phyloP scores from a whole-genome alignment of 73 alveolate species.

The Paramecium caudatum region DNA sequence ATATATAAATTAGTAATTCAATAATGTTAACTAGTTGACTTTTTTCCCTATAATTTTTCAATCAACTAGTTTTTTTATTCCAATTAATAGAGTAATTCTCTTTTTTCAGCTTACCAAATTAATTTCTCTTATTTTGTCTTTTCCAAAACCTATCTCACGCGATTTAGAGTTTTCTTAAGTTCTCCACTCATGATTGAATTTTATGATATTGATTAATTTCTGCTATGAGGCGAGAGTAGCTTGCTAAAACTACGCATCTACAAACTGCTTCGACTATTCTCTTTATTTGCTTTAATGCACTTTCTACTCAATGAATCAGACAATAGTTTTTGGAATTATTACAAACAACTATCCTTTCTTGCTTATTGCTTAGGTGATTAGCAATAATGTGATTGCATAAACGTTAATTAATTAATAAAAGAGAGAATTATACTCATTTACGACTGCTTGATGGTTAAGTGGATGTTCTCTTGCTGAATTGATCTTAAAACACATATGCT shows the following conservation, averaged over 20 bases:
- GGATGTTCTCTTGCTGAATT: neutral
- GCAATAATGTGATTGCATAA: conserved; percentile 8
- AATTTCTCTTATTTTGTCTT: neutral
- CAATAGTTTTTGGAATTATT: neutral
- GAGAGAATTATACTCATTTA: conserved; percentile 45
- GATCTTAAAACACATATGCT: conserved; percentile 60
- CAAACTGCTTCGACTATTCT: conserved; percentile 15
- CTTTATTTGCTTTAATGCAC: neutral
- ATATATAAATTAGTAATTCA: neutral
- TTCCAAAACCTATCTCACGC: neutral
- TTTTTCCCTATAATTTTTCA: conserved; percentile 12
- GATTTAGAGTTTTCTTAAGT: conserved; percentile 1
- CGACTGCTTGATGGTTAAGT: neutral
- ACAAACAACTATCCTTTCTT: neutral
- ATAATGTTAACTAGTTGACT: conserved; percentile 6
- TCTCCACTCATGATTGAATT: neutral
- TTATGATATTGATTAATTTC: neutral
- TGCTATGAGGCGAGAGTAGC: neutral
- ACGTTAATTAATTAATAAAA: conserved; percentile 33
- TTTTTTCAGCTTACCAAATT: neutral
- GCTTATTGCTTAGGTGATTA: neutral
- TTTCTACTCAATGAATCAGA: conserved; percentile 13
- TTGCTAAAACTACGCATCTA: neutral
- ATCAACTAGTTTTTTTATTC: conserved; percentile 10
- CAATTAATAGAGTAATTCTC: neutral